Percentiles rank a stretch among this genome's conserved stretches.
phyloP scores from a whole-genome alignment of 352 stramenopile species.

The Phytopythium sindhum region DNA sequence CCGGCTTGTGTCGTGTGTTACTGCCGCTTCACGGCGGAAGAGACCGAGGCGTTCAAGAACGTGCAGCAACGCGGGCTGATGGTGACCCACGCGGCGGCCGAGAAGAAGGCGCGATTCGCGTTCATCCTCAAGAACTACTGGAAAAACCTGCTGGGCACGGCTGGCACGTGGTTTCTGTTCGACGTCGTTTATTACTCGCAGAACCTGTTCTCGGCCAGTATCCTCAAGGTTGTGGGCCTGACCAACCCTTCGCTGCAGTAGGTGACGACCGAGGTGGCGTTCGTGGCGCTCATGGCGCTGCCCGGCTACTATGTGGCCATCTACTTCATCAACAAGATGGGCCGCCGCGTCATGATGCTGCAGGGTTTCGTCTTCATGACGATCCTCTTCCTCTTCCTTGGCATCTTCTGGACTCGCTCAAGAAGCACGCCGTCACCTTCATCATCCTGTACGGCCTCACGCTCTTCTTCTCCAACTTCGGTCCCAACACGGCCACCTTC shows the following conservation, averaged over 20 bases:
- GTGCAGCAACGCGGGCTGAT: conserved; percentile 11
- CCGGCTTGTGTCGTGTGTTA: conserved; percentile 59
- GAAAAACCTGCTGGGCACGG: conserved; percentile 31
- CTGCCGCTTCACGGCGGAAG: conserved; percentile 54
- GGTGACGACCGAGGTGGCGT: conserved; percentile 36
- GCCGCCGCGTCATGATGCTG: conserved; percentile 50
- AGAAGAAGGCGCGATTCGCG: conserved; percentile 11
- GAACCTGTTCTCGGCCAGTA: conserved; percentile 49
- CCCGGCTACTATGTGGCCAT: conserved; percentile 66
- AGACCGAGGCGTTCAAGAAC: conserved; percentile 46
- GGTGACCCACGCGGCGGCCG: background rate
- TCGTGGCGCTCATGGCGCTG: conserved; percentile 33
- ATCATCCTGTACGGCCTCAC: conserved; percentile 49
- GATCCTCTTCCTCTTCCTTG: conserved; percentile 26
- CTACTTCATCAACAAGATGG: conserved; percentile 52
- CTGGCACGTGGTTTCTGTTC: conserved; percentile 27
- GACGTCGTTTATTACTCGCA: conserved; percentile 64
- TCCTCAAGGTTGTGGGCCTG: conserved; percentile 34
- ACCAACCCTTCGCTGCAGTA: conserved; percentile 28
- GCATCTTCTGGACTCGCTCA: conserved; percentile 30
- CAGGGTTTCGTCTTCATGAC: conserved; percentile 45
- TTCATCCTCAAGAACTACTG: conserved; percentile 39
- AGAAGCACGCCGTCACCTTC: conserved; percentile 28
- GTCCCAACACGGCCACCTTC: conserved; percentile 83
- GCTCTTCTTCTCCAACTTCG: conserved; percentile 58